Evolutionary conservation across 441 rosid genomes (phyloP).

Genomic region (Isatis lusitanica): DNA sequence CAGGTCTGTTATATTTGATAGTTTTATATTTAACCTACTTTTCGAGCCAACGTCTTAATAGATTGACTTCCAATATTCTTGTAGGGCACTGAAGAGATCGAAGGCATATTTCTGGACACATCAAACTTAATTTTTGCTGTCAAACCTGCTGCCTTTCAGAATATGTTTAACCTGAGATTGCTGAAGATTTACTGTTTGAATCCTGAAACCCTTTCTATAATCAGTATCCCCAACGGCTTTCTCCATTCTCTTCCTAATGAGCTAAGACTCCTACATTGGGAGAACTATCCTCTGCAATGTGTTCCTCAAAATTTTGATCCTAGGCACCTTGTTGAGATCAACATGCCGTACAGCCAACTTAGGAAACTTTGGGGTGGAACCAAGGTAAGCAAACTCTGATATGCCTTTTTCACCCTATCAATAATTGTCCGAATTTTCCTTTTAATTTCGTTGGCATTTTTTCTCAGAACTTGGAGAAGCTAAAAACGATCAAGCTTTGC

Average conservation of each 20-base stretch:
- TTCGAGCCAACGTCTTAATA: neutral
- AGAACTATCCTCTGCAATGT: slow-evolving; percentile 25
- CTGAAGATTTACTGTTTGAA: neutral
- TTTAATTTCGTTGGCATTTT: neutral
- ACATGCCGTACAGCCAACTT: slow-evolving; percentile 31
- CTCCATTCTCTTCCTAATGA: slow-evolving; percentile 10
- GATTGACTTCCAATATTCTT: neutral
- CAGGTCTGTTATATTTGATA: slow-evolving; percentile 1
- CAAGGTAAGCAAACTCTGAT: slow-evolving; percentile 21
- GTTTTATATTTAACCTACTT: neutral
- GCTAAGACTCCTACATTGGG: slow-evolving; percentile 38
- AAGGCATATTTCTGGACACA: slow-evolving; percentile 23
- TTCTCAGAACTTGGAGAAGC: slow-evolving; percentile 7
- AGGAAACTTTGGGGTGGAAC: slow-evolving; percentile 32
- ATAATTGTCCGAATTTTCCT: no score
- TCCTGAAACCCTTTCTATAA: neutral
- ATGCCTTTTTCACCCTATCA: no score
- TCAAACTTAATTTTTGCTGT: neutral
- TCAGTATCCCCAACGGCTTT: neutral
- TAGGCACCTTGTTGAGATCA: slow-evolving; percentile 27
- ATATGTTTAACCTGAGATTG: slow-evolving; percentile 30
- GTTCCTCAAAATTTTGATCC: slow-evolving; percentile 25
- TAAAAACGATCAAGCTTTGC: slow-evolving; percentile 7
- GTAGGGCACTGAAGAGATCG: slow-evolving; percentile 17
- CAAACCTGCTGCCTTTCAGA: slow-evolving; percentile 7